Conservation (phyloP, 2,329 filamentous ascomycete genomes). For the Trichoderma endophyticum region DNA sequence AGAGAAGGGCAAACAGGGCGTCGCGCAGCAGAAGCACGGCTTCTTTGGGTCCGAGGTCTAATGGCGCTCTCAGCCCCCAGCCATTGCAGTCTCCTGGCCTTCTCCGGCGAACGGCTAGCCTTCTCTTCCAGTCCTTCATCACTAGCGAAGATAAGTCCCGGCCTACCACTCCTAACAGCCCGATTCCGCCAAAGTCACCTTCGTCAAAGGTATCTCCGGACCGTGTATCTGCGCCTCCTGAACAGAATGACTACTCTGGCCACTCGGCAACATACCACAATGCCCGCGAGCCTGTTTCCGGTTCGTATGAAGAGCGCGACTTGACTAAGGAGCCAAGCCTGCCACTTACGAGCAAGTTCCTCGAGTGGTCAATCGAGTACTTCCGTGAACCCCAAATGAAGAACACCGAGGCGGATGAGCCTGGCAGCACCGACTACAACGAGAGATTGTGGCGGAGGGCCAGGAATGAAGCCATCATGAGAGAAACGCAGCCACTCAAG, state of each 20-base stretch:
- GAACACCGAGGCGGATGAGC: slow-evolving; percentile 90
- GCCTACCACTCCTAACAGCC: slow-evolving; percentile 32
- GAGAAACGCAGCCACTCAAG: slow-evolving; percentile 91
- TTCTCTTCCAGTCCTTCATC: slow-evolving; percentile 58
- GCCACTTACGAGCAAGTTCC: slow-evolving; percentile 77
- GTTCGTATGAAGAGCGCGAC: slow-evolving; percentile 65
- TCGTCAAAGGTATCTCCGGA: slow-evolving; percentile 41
- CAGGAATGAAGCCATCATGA: slow-evolving; percentile 87
- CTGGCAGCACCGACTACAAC: slow-evolving; percentile 94
- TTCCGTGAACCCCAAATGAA: slow-evolving; percentile 99
- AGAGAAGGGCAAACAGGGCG: slow-evolving; percentile 48
- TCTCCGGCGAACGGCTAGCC: slow-evolving; percentile 61
- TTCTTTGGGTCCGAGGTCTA: slow-evolving; percentile 43
- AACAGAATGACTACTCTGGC: slow-evolving; percentile 68
- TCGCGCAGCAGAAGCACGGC: slow-evolving; percentile 41
- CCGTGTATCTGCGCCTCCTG: slow-evolving; percentile 56
- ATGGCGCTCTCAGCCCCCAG: slow-evolving; percentile 38
- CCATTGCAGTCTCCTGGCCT: slow-evolving; percentile 55
- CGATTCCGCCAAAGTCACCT: slow-evolving; percentile 30
- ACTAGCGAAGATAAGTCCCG: slow-evolving; percentile 45
- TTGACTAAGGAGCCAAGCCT: slow-evolving; percentile 58
- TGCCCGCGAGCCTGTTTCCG: slow-evolving; percentile 75
- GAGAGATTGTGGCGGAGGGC: slow-evolving; percentile 88
- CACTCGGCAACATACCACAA: slow-evolving; percentile 70
- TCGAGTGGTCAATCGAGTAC: slow-evolving; percentile 96